Base-by-base conservation (phyloP, 2,329 filamentous ascomycete genomes). In the Chaetomium sp. region DNA sequence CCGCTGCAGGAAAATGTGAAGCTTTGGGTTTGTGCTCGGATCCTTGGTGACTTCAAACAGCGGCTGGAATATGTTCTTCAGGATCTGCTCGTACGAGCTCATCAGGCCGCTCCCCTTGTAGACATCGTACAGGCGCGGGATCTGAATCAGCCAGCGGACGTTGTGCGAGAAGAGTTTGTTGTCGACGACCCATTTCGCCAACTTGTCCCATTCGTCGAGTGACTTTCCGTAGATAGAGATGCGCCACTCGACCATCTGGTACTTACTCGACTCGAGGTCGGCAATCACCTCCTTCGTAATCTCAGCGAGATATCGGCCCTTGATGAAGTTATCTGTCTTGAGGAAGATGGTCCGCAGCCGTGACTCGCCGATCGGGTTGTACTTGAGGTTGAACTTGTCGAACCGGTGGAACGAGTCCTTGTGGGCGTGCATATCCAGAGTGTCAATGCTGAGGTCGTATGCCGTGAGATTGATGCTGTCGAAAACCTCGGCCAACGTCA, bases 381-480 rank as follows among this genome's bases (percentile, higher is more conserved):
- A 99, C 76, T 99, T 99, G 63, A 99, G 82, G 75, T 99, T 99
- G 84, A 99, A 99, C 77, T 99, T 99, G 82, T 99, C 95, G 75
- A 99, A 99, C 4, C 95, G 91, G 78, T 99, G 95, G 80, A 99
- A 99, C 0, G 92, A 96, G 77, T 99, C 95, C 12, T 92, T 97
- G 74, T 99, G 95, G 27, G 95, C 94, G 89, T 99, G 95, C 95
- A 99, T 99, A 79, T 99, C 95, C 38, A 99, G 84, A 0, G 95
- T 99, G 78, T 99, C 95, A 69, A 99, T 99, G 77, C 93, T 97
- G 61, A 99, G 82, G 75, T 99, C 95, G 76, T 99, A 99, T 0
- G 95, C 95, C 5, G 94, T 98, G 71, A 99, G 81, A 69, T 97
- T 97, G 80, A 99, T 97, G 78, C 93, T 97, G 73, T 97, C 90